Evolutionary conservation across 2,329 filamentous ascomycete species (phyloP).

Genomic region (Colletotrichum melonis): DNA sequence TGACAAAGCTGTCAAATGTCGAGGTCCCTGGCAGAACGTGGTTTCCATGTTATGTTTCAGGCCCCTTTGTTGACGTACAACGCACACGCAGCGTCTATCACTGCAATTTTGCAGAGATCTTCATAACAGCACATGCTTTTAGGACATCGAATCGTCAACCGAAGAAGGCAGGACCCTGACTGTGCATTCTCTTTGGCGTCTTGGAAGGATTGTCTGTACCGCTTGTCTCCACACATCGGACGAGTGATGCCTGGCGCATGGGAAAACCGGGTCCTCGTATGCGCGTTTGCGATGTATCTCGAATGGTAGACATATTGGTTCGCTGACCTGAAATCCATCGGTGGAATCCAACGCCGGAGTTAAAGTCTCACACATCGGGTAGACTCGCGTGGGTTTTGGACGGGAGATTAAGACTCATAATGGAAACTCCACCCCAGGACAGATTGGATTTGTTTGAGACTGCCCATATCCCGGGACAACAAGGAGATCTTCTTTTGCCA

Average conservation of each 20-base stretch:
- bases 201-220: slow-evolving; percentile 8
- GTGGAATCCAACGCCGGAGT: background rate
- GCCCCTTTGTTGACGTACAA: background rate
- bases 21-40: slow-evolving; percentile 18
- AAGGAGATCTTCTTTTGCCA: background rate
- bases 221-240: slow-evolving; percentile 12
- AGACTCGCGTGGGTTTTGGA: background rate
- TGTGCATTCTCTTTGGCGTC: slow-evolving; percentile 7
- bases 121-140: slow-evolving; percentile 6
- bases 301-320: background rate
- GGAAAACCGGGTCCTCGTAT: slow-evolving; percentile 12
- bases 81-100: background rate
- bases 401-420: background rate
- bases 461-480: no score
- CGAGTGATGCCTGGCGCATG: slow-evolving; percentile 22
- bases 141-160: background rate
- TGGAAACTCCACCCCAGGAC: background rate
- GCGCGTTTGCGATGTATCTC: background rate
- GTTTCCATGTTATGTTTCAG: background rate
- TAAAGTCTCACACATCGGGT: background rate
- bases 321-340: background rate
- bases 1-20: background rate
- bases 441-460: background rate
- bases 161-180: slow-evolving; percentile 30
- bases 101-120: slow-evolving; percentile 14